Conservation (phyloP, 2,329 filamentous ascomycete species). For the Dactylellina drechsleri region DNA sequence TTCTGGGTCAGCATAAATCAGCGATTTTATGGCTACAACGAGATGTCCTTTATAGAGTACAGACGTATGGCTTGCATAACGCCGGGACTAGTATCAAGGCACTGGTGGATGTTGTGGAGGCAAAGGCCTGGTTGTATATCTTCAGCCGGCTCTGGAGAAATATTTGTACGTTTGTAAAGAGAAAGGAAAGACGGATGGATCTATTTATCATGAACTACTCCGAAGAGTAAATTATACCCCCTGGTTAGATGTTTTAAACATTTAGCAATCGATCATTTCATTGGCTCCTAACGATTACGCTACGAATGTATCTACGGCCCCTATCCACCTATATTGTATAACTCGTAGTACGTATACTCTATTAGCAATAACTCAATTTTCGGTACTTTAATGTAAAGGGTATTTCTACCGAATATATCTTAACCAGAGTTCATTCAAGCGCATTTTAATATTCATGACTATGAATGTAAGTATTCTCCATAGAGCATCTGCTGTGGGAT, state of each 20-base stretch:
- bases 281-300: no score
- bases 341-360: no score
- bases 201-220: not conserved
- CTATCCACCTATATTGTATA: no score
- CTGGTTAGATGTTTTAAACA: not conserved
- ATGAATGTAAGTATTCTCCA: no score
- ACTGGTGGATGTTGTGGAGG: conserved; percentile 11
- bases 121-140: conserved; percentile 1
- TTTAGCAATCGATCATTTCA: not conserved
- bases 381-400: no score
- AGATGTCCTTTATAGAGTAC: conserved; percentile 13
- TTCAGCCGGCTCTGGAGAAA: not conserved
- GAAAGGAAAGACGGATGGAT: not conserved
- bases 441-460: no score
- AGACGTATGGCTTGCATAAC: conserved; percentile 1
- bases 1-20: not conserved
- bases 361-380: no score
- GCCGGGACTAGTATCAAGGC: conserved; percentile 6
- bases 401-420: no score
- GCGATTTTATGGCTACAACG: conserved; percentile 14
- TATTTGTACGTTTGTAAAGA: not conserved
- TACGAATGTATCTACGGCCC: no score
- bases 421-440: no score
- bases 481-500: no score
- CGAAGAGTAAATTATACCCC: not conserved